phyloP scores from a whole-genome alignment of 106 monocot genomes.

The Dendrobium huoshanense region DNA sequence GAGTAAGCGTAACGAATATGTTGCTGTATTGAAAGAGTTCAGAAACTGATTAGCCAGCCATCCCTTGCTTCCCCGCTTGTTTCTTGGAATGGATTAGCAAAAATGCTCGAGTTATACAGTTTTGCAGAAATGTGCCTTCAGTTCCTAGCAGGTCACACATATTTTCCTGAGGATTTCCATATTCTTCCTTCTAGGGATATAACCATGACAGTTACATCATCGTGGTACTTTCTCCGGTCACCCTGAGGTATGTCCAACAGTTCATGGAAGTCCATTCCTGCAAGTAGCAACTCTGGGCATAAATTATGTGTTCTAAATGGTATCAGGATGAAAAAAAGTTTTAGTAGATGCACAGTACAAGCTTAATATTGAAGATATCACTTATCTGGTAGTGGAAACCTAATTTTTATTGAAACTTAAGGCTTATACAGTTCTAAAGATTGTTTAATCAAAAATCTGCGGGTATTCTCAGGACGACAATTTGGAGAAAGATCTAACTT shows the following conservation, averaged over 20 bases:
- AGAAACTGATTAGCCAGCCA: background rate
- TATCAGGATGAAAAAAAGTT: background rate
- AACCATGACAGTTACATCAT: slow-evolving; percentile 81
- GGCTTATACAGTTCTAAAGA: no score
- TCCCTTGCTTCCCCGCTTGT: slow-evolving; percentile 1
- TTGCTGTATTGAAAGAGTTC: no score
- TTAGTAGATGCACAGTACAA: background rate
- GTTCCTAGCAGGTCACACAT: slow-evolving; percentile 5
- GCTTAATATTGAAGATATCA: no score
- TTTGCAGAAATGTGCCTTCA: background rate
- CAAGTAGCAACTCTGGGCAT: slow-evolving; percentile 1
- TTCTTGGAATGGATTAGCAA: background rate
- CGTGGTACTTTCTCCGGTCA: slow-evolving; percentile 78
- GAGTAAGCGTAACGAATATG: no score
- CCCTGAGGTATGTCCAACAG: slow-evolving; percentile 81
- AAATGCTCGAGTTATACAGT: background rate
- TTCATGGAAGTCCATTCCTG: slow-evolving; percentile 68
- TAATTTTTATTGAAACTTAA: no score
- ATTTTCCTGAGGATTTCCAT: slow-evolving; percentile 74
- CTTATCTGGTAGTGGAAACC: no score
- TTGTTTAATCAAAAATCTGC: no score
- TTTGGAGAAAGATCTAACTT: no score
- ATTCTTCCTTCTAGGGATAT: slow-evolving; percentile 84
- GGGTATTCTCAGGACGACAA: no score
- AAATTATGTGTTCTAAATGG: background rate